Evolutionary conservation across 495 filamentous ascomycete genomes (phyloP), one percentile per base, ranked within the genome.

Genomic region (Trichocladium uniseriatum): DNA sequence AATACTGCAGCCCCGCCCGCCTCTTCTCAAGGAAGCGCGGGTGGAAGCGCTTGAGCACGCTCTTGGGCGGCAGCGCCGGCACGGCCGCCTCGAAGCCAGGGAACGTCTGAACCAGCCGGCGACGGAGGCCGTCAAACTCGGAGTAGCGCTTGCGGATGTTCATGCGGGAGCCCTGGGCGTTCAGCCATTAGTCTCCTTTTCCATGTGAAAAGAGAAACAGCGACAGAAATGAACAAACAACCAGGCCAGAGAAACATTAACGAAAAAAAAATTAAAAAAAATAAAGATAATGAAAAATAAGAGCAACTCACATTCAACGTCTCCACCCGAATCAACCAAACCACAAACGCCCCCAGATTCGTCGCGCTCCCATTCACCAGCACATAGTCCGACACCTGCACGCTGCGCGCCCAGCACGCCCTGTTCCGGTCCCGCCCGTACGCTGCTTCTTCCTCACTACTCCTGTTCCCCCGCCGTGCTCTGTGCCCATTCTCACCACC

Each of bases 91-190:
- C 67, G 20, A 76, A 79, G 43, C 62, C 64, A 1, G 76, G 76
- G 43, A 79, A 79, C 3, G 76, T 77, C 46, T 68, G 63, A 31
- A 78, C 61, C 4, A 79, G 66, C 36, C 67, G 64, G 36, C 61
- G 55, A 9, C 74, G 66, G 14, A 79, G 65, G 32, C 72, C 72
- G 56, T 78, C 73, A 51, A 79, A 78, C 42, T 79, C 76, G n/a
- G 74, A 78, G 57, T 78, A 79, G 44, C 76, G 69, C 52, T 78
- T 79, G 40, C 75, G 67, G 19, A 79, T 77, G 48, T 71, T 69
- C 63, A 79, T 78, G 14, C 62, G 63, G 32, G 71, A 68, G 15
- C 76, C 76, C 72, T 79, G 31, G 19, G 1, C 13, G 7, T 39
- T 29, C 15, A 38, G 24, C 16, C 13, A 6, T 16, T 16, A 35